phyloP scores from a whole-genome alignment of 2,329 filamentous ascomycete species.

The Exophiala mesophila region DNA sequence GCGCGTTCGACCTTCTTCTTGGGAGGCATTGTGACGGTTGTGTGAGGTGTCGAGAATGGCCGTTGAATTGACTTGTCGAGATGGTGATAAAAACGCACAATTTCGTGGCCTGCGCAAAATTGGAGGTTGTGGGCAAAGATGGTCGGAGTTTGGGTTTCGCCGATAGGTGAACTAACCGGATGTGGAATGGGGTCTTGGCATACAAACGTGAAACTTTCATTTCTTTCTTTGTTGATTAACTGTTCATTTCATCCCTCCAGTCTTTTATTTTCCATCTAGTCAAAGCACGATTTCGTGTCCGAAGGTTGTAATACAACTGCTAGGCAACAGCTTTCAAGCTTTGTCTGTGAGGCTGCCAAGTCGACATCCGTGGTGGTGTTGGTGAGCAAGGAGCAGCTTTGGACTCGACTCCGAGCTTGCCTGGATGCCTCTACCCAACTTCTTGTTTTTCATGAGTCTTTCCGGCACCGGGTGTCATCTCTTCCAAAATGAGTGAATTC shows the following conservation, averaged over 20 bases:
- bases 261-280: too few relatives aligned
- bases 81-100: background rate
- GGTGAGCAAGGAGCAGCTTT: too few relatives aligned
- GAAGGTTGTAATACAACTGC: too few relatives aligned
- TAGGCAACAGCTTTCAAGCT: too few relatives aligned
- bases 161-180: conserved; percentile 1
- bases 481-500: conserved; percentile 56
- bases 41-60: conserved; percentile 2
- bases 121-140: conserved; percentile 1
- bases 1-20: conserved; percentile 80
- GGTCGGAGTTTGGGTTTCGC: background rate
- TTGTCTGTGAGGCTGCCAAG: too few relatives aligned
- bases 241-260: too few relatives aligned
- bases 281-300: too few relatives aligned
- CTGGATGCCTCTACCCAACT: too few relatives aligned
- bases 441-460: conserved; percentile 1
- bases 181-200: conserved; percentile 3
- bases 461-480: background rate
- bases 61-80: background rate
- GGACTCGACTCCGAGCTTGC: too few relatives aligned
- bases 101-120: conserved; percentile 1
- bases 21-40: conserved; percentile 71
- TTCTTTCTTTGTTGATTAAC: too few relatives aligned
- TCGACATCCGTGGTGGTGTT: too few relatives aligned
- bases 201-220: conserved; percentile 1